Evolutionary conservation across 78 protist genomes (phyloP), one percentile per base, ranked within the genome.

Genomic region (Cavenderia fasciculata): DNA sequence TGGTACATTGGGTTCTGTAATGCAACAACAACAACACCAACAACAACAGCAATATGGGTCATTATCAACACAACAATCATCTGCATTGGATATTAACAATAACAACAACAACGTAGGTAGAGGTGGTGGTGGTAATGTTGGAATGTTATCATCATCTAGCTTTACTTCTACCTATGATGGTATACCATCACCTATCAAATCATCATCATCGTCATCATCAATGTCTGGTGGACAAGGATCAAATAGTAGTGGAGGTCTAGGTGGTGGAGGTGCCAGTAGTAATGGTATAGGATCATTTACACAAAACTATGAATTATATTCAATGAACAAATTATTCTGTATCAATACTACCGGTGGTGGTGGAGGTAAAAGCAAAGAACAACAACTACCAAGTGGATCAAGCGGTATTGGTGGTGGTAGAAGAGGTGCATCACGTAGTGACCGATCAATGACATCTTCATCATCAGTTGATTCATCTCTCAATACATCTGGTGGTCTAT

Each of bases 301-400:
- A 21, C 76, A 79, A 41, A 79, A 79, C 54, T 79, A 79, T 43
- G 89, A 79, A 56, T 36, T 79, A 23, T 79, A 66, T 31, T 79
- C 89, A 41, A n/a, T 79, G 77, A 65, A 79, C 52, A 65, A 56
- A 11, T 1, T 79, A 6, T 79, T 79, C 14, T 79, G 76, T 52
- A 79, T 79, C 4, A 79, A 79, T 34, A 79, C 51, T 52, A 8
- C 75, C 7, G 31, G 61, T 40, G 40, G 52, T 59, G 43, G 56
- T 34, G n/a, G n/a, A n/a, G 33, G 18, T 14, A 34, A 44, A 31
- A 25, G 18, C n/a, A 10, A 23, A 29, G 8, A 61, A 31, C 0
- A 46, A 19, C 31, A 51, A 59, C 31, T 44, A 10, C 21, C 5
- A 5, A 54, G n/a, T 14, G n/a, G 6, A 18, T 54, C 61, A 54